phyloP scores from a whole-genome alignment of 1,284 basidiomycete species.

The Cutaneotrichosporon mucoides region DNA sequence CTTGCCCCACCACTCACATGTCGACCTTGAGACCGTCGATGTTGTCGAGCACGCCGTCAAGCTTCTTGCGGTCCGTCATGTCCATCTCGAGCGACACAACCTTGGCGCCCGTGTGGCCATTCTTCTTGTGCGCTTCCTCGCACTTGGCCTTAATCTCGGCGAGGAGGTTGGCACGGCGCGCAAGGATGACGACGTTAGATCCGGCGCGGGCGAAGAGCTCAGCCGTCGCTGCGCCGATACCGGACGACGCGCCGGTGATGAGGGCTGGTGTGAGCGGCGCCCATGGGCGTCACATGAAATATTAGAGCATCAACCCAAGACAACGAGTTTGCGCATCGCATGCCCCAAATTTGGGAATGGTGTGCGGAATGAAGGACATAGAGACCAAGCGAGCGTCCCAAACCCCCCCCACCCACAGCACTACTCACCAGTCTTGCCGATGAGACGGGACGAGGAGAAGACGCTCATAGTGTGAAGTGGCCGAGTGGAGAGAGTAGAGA shows the following conservation, averaged over 20 bases:
- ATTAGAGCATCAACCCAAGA: too few species aligned
- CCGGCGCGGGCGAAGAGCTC: constrained; percentile 40
- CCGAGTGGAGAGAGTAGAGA: background rate
- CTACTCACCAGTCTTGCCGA: constrained; percentile 34
- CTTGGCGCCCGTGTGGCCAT: constrained; percentile 23
- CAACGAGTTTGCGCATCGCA: too few species aligned
- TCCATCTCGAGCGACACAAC: constrained; percentile 40
- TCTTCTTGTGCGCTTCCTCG: constrained; percentile 25
- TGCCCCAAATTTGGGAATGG: background rate
- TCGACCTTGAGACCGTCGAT: constrained; percentile 37
- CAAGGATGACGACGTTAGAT: constrained; percentile 40
- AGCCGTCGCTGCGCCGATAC: constrained; percentile 45
- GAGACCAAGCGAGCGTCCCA: background rate
- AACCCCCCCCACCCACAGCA: background rate
- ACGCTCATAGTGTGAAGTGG: constrained; percentile 3
- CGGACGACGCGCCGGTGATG: constrained; percentile 43
- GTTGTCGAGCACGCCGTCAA: constrained; percentile 27
- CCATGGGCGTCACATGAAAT: constrained; percentile 27
- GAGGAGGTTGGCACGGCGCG: constrained; percentile 37
- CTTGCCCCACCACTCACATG: constrained; percentile 30
- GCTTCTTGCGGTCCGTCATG: constrained; percentile 33
- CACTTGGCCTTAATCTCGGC: constrained; percentile 31
- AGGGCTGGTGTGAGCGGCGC: constrained; percentile 27
- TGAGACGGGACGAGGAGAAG: constrained; percentile 17
- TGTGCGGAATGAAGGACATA: too few species aligned